Percentiles rank a stretch among this genome's conserved stretches.
These are phyloP conservation scores for Aureobasidium zeae DNA, from an alignment of 2,329 filamentous ascomycete species.

Conservation along the genomic window DNA sequence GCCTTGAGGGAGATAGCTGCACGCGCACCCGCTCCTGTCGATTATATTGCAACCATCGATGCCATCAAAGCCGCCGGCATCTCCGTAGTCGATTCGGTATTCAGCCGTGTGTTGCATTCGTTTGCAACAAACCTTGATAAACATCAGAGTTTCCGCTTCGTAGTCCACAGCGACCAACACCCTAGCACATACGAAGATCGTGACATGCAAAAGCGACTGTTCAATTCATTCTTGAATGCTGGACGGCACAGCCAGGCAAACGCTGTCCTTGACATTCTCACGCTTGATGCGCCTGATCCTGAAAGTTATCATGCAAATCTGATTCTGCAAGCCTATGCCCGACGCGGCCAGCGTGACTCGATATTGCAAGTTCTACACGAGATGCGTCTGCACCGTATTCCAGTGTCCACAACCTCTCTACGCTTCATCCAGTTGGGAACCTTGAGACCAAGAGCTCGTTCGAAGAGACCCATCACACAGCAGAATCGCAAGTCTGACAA, in stretches of 20 bases:
- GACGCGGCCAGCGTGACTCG: constrained; percentile 22
- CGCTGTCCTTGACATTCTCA: constrained; percentile 39
- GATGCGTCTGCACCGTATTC: constrained; percentile 40
- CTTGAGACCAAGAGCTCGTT: constrained; percentile 32
- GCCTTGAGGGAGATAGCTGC: constrained; percentile 69
- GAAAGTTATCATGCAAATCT: constrained; percentile 39
- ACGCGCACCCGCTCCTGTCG: constrained; percentile 48
- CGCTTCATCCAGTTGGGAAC: constrained; percentile 33
- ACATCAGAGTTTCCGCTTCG: constrained; percentile 41
- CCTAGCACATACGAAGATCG: constrained; percentile 53
- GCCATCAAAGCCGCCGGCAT: constrained; percentile 56
- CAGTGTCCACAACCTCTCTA: constrained; percentile 38
- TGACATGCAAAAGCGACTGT: constrained; percentile 44
- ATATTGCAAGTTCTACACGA: constrained; percentile 35
- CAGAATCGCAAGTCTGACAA: constrained; percentile 23
- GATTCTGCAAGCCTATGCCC: constrained; percentile 35
- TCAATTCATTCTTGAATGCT: constrained; percentile 43
- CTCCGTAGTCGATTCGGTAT: constrained; percentile 52
- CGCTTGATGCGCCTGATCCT: constrained; percentile 33
- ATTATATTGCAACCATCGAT: constrained; percentile 50
- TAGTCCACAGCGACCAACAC: constrained; percentile 54
- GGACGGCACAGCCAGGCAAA: constrained; percentile 38
- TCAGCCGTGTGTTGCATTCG: constrained; percentile 54
- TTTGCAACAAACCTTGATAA: constrained; percentile 41
- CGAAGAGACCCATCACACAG: constrained; percentile 28